Percentiles rank a stretch among this genome's conserved stretches.
phyloP scores from a whole-genome alignment of 768 basidiomycete species.

The Plicaturopsis crispa region DNA sequence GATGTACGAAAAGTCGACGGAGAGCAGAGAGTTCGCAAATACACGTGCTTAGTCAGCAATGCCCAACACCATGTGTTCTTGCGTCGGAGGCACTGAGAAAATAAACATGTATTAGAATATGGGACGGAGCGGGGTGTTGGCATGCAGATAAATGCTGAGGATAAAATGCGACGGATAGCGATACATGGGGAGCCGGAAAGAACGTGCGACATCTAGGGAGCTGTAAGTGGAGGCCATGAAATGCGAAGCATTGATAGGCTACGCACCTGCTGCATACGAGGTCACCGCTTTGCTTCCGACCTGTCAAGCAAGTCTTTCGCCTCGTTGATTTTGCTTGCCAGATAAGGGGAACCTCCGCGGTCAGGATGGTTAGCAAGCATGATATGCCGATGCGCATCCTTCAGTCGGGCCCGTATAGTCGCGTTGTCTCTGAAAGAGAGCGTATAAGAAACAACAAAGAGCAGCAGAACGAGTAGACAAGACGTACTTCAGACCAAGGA shows the following conservation, averaged over 20 bases:
- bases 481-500: slow-evolving; percentile 88
- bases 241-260: too few species aligned
- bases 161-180: neutral
- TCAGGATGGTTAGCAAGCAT: slow-evolving; percentile 99
- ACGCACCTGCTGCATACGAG: too few species aligned
- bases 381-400: slow-evolving; percentile 93
- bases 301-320: slow-evolving; percentile 91
- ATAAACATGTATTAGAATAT: too few species aligned
- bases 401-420: slow-evolving; percentile 65
- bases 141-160: slow-evolving; percentile 3
- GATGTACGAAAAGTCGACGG: slow-evolving; percentile 8
- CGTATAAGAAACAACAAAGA: neutral
- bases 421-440: slow-evolving; percentile 62
- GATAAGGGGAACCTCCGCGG: slow-evolving; percentile 95
- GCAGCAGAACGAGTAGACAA: too few species aligned
- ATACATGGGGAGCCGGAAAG: neutral
- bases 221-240: too few species aligned
- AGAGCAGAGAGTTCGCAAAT: slow-evolving; percentile 1
- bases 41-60: slow-evolving; percentile 28
- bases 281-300: slow-evolving; percentile 42
- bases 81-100: neutral
- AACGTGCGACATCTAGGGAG: neutral
- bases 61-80: too few species aligned
- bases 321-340: slow-evolving; percentile 98
- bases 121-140: too few species aligned